phyloP scores from a whole-genome alignment of 495 filamentous ascomycete genomes.

The Daldinia childiae region DNA sequence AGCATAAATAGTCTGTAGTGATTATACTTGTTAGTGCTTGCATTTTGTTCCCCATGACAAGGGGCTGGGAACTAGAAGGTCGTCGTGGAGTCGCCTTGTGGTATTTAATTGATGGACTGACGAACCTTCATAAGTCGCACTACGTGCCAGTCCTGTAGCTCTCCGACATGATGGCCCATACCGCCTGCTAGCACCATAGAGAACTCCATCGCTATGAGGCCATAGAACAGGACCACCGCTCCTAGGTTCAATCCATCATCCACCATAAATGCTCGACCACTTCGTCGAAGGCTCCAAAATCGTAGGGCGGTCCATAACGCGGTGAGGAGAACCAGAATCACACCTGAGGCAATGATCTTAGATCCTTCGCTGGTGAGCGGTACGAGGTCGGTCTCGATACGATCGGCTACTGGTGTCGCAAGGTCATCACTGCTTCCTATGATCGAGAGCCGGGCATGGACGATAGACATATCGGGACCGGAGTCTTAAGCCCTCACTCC shows the following conservation, averaged over 20 bases:
- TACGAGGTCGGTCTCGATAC: conserved; percentile 30
- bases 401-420: conserved; percentile 3
- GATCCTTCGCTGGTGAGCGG: conserved; percentile 28
- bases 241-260: conserved; percentile 35
- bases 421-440: conserved; percentile 10
- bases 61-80: background rate
- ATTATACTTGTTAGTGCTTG: conserved; percentile 1
- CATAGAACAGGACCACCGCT: conserved; percentile 33
- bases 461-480: conserved; percentile 30
- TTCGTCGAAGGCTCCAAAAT: conserved; percentile 31
- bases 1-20: conserved; percentile 27
- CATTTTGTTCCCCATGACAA: background rate
- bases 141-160: conserved; percentile 35
- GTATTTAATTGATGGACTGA: background rate
- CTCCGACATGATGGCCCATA: conserved; percentile 25
- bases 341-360: conserved; percentile 25
- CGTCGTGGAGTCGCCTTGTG: background rate
- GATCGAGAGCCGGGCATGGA: conserved; percentile 21
- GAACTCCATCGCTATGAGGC: conserved; percentile 28
- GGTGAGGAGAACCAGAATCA: conserved; percentile 22
- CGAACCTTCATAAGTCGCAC: conserved; percentile 38
- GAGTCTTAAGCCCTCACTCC: conserved; percentile 12
- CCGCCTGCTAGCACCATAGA: conserved; percentile 34
- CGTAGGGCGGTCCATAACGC: conserved; percentile 37
- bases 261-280: conserved; percentile 24